Evolutionary conservation across 148 eudicot species (phyloP), one percentile per base, ranked within the genome.

Genomic region (Chenopodium berlandieri): DNA sequence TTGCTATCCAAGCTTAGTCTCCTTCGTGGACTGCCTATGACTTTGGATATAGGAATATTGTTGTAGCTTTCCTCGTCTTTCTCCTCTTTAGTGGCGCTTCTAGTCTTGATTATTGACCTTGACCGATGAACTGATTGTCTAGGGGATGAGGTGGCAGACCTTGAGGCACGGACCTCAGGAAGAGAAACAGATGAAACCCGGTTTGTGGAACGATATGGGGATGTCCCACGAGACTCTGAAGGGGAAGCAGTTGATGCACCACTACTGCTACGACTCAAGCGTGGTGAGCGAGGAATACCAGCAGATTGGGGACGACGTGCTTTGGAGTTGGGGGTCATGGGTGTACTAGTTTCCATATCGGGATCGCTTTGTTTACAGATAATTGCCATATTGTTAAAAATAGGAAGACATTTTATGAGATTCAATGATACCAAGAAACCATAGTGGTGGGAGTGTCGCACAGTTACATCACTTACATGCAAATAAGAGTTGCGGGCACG

Each of bases 401-500:
- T n/a, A n/a, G 20, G 44, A 40, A 20, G 25, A 63, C 31, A 25
- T 14, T 69, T 8, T 44, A 22, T 30, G 56, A 12, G 60, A 58
- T 37, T 4, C 44, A 62, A 44, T 22, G 34, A 50, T 2, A 79
- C 30, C 14, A 81, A 10, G 22, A 32, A 65, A 40, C 34, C 75
- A 73, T 77, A 84, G 80, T 80, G 83, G 86, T 27, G 25, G 79
- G 48, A 68, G 80, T 75, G 86, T 80, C 60, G 4, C 17, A 13
- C 60, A 12, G 60, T 54, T 54, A 54, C 60, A 54, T 54, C 60
- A 54, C 60, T 54, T 84, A 64, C 56, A 67, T 80, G 72, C 82
- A 63, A 60, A 75, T 44, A 80, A 78, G 63, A 83, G 88, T 88
- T 86, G 90, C 67, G 34, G 27, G 82, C 88, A 86, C 90, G 88